Evolutionary conservation across 2,329 filamentous ascomycete species (phyloP), one percentile per base, ranked within the genome.

Genomic region (Teratosphaeriaceae sp.): DNA sequence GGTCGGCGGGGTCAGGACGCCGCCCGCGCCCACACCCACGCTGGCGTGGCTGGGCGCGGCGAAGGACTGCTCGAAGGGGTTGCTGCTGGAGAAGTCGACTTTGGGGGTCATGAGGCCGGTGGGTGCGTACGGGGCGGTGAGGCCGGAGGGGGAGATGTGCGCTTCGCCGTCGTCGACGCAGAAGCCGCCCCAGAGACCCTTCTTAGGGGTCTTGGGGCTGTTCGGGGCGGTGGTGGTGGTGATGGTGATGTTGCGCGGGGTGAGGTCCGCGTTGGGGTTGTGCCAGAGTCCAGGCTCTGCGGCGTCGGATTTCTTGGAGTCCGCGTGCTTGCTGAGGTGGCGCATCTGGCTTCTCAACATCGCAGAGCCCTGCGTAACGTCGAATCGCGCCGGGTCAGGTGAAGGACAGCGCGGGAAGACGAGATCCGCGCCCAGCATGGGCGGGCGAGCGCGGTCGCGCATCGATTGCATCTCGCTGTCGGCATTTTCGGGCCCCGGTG

Each of bases 371-470:
- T 88, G 84, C 43, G 85, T 82, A 1, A 85, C 81, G 59, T 94
- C 88, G 56, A 94, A 84, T 56, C 87, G 82, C 13, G 88, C 94
- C 42, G 82, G 78, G 62, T 90, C 83, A 5, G 90, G 90, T 20
- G 89, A 95, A 8, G 76, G 74, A 60, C 88, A 95, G 60, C 77
- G 78, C 24, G 88, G 85, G 61, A 96, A 94, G 20, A 74, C 71
- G 42, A 97, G 76, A 52, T 94, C 85, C 44, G 73, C 69, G 43
- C 90, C 90, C 9, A 95, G 78, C 88, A 97, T 94, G 8, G 90
- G 90, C 30, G 90, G 90, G 31, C 74, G 76, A 20, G 75, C 74
- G 33, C 71, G 70, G 47, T 80, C 80, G 18, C 73, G 73, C 68
- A 79, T 76, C 20, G 72, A 70, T 47, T 73, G 67, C 29, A 78